Evolutionary conservation across 2,329 filamentous ascomycete species (phyloP).

Genomic region (Fusarium sp.): DNA sequence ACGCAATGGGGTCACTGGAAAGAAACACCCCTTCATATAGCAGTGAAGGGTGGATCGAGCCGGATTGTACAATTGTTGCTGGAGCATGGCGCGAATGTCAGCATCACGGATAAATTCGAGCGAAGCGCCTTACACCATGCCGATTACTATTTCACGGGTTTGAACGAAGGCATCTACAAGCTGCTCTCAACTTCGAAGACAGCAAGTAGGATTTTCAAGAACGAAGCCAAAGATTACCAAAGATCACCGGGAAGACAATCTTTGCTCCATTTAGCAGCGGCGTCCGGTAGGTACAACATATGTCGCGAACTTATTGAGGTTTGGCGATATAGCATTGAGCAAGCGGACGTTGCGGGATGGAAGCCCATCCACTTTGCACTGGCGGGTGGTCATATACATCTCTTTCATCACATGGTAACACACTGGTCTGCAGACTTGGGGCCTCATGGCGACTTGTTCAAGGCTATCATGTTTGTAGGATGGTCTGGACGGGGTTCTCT

Average conservation of each 20-base stretch:
- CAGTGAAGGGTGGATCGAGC: background rate
- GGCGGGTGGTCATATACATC: fast-evolving
- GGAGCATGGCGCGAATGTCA: background rate
- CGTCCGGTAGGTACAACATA: background rate
- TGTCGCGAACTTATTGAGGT: background rate
- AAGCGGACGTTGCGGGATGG: fast-evolving
- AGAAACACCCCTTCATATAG: slow-evolving; percentile 1
- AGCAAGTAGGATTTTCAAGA: background rate
- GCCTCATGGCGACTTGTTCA: background rate
- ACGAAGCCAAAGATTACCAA: background rate
- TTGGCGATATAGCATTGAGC: background rate
- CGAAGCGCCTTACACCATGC: background rate
- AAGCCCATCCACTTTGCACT: background rate
- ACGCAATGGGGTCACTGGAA: no score
- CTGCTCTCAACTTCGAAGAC: background rate
- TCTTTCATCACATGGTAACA: background rate
- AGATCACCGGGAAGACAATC: background rate
- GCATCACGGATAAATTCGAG: background rate
- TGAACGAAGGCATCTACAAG: background rate
- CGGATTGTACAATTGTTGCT: background rate
- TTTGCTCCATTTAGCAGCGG: background rate
- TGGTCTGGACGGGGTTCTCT: background rate
- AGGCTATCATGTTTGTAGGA: fast-evolving
- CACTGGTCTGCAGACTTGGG: background rate
- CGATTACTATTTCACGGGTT: no score